Base-by-base conservation (phyloP, 148 eudicot species). In the Cornus controversa region DNA sequence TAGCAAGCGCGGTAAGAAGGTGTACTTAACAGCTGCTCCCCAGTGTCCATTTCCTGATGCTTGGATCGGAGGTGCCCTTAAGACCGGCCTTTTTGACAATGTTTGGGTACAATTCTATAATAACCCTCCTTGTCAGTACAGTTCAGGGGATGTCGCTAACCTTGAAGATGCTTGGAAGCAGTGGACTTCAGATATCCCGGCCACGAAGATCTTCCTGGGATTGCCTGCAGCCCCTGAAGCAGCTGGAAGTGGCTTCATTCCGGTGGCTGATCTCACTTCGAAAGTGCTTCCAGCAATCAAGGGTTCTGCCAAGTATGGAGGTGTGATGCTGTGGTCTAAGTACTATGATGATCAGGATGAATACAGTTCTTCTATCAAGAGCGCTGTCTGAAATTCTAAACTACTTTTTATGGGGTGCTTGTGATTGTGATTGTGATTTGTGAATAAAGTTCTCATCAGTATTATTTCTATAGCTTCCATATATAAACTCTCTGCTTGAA, bases 21-120 rank as follows among this genome's bases (percentile, higher is more conserved):
- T 82, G 75, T 84, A 63, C 80, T 58, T 82, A 53, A 76, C 78
- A 3, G 83, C 86, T 15, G 84, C 84, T 3, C 87, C 87, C 11
- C 80, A 72, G 27, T 84, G 87, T 20, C 70, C 77, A 5, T 81
- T 7, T 73, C 87, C 87, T 31, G 83, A 81, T 72, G 72, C 31
- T 4, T 50, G 66, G n/a, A 40, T 84, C 5, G 82, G 78, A 10
- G 42, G 9, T 16, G 87, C 83, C 5, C 74, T 84, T 2, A 72
- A 50, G 50, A 79, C 87, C 3, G 64, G 64, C 20, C 64, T 60
- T 22, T 60, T 60, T n/a, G 23, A 60, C 24, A 18, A 60, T n/a
- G 64, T 60, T 22, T 60, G 64, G 64, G 64, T 60, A 4, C 24
- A 60, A 60, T 60, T 60, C 64, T 60, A 60, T 60, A 60, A 60